Evolutionary conservation across 169 alveolate species (phyloP).

Genomic region (Cryptosporidium ubiquitum): DNA sequence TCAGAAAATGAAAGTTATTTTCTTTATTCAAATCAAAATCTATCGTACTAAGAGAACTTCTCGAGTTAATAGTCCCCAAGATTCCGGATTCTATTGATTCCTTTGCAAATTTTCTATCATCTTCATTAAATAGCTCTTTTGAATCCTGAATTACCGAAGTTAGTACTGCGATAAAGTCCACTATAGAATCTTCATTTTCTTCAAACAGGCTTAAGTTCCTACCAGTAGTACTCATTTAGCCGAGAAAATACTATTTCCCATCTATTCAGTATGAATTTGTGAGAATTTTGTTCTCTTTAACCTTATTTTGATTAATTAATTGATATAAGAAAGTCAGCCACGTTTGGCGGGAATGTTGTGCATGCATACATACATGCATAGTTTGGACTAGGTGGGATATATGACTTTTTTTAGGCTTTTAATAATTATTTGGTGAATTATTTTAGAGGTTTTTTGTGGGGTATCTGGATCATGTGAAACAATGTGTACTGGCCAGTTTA

Average conservation of each 20-base stretch:
- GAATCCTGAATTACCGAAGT: constrained; percentile 25
- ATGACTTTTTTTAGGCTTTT: neutral
- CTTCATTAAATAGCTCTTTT: neutral
- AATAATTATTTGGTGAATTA: constrained; percentile 10
- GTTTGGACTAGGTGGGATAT: neutral
- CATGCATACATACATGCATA: constrained; percentile 13
- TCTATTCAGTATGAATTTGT: neutral
- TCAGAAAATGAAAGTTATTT: neutral
- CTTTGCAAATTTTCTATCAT: neutral
- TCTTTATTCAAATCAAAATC: neutral
- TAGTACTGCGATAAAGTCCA: constrained; percentile 22
- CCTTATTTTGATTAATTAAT: neutral
- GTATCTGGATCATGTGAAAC: constrained; percentile 20
- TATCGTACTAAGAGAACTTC: constrained; percentile 5
- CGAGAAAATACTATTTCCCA: neutral
- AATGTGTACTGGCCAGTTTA: constrained; percentile 33
- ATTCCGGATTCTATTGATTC: neutral
- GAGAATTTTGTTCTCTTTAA: neutral
- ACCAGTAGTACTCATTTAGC: neutral
- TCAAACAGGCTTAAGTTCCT: neutral
- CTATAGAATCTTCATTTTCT: constrained; percentile 33
- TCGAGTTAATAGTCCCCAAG: neutral
- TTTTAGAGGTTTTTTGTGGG: constrained; percentile 46
- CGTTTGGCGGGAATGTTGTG: constrained; percentile 13
- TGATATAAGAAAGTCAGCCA: constrained; percentile 9